Evolutionary conservation across 352 stramenopile genomes (phyloP).

Genomic region (Globisporangium cylindrosporum): DNA sequence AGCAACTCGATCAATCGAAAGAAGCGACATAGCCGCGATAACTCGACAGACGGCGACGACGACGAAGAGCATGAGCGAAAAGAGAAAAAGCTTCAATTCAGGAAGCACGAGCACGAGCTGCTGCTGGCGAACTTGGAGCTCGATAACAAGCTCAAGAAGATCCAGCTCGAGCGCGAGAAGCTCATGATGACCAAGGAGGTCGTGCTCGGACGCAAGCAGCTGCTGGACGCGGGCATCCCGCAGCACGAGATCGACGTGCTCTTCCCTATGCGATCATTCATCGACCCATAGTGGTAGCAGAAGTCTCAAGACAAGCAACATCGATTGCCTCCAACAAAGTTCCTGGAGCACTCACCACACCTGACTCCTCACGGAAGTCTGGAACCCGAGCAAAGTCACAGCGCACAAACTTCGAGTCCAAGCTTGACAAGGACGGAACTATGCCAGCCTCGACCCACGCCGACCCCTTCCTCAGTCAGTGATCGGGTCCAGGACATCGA

Average conservation of each 20-base stretch:
- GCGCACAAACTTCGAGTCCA: too few species aligned
- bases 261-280: slow-evolving; percentile 5
- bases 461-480: too few species aligned
- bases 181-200: slow-evolving; percentile 13
- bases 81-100: slow-evolving; percentile 32
- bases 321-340: neutral
- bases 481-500: too few species aligned
- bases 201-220: slow-evolving; percentile 9
- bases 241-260: slow-evolving; percentile 8
- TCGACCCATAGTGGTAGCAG: neutral
- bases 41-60: slow-evolving; percentile 23
- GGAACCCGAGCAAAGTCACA: too few species aligned
- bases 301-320: neutral
- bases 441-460: too few species aligned
- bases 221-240: neutral
- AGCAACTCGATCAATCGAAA: neutral
- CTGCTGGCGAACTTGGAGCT: slow-evolving; percentile 61
- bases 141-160: slow-evolving; percentile 75
- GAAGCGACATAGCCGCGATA: neutral
- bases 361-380: too few species aligned
- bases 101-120: slow-evolving; percentile 30
- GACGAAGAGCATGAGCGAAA: slow-evolving; percentile 59
- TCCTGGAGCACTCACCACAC: too few species aligned
- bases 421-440: too few species aligned
- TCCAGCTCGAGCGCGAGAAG: slow-evolving; percentile 71